phyloP scores from a whole-genome alignment of 768 basidiomycete genomes.

The Suillus occidentalis region DNA sequence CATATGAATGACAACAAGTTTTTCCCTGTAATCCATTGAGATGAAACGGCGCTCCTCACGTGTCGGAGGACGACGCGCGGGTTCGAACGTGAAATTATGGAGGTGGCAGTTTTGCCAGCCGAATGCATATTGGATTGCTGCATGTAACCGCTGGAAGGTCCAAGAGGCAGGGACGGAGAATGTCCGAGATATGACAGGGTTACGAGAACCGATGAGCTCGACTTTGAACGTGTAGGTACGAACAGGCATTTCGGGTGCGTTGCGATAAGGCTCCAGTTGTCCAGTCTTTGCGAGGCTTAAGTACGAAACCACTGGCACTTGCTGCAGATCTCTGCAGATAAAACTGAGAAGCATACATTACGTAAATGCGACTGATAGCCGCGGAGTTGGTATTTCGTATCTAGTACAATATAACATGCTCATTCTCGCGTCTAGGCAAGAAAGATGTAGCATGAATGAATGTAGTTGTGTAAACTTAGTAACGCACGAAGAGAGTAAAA shows the following conservation, averaged over 20 bases:
- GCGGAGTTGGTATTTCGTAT: not conserved
- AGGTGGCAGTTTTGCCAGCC: conserved; percentile 19
- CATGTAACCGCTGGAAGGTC: conserved; percentile 20
- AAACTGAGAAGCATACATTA: not conserved
- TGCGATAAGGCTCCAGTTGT: not conserved
- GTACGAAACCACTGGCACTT: not conserved
- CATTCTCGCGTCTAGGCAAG: not conserved
- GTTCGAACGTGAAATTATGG: conserved; percentile 18
- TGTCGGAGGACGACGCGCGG: not conserved
- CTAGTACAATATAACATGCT: not conserved
- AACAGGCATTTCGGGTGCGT: conserved; percentile 6
- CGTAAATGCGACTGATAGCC: not conserved
- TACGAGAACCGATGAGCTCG: conserved; percentile 14
- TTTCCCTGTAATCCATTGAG: conserved; percentile 2
- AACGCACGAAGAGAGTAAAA: not conserved
- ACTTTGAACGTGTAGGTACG: conserved; percentile 21
- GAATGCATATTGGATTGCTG: conserved; percentile 20
- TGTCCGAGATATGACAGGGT: conserved; percentile 21
- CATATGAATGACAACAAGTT: conserved; percentile 2
- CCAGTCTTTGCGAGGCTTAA: not conserved
- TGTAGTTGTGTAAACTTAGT: not conserved
- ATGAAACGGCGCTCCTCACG: not conserved
- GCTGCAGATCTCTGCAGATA: not conserved
- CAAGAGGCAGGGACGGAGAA: conserved; percentile 21
- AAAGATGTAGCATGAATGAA: no score